Evolutionary conservation across 768 basidiomycete genomes (phyloP), one percentile per base, ranked within the genome.

Genomic region (Russula dissimulans): DNA sequence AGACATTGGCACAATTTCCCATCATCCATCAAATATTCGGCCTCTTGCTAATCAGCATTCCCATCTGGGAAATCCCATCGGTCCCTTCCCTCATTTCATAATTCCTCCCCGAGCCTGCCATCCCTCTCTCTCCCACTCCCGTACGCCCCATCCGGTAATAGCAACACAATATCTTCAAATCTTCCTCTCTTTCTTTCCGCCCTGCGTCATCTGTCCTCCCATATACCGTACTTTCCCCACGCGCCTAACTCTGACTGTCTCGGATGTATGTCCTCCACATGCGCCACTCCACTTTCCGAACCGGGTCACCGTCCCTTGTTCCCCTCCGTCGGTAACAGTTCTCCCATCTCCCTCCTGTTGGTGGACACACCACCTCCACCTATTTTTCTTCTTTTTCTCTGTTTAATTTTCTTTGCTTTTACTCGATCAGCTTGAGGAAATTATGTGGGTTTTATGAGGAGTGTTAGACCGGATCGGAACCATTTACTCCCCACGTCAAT

Each of bases 221-320:
- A 49, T 36, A 36, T 42, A 29, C 38, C 32, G 41, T 14, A 26
- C 34, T 58, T 46, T 41, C 53, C 42, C 32, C 53, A 54, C 59
- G 59, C 59, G 59, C 49, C 26, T 56, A 61, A 38, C 60, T 17
- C 41, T 56, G 6, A 47, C 57, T 54, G 29, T 60, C 52, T 54
- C 52, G 31, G 59, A 36, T 60, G 31, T 26, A 46, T 18, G 44
- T 54, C 46, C 31, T 57, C 47, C 38, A 34, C 42, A 44, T 31
- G 50, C 60, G 60, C 61, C 61, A 60, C 61, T 47, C 18, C 51
- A 43, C 44, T 43, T 57, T 36, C 61, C 56, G 51, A 57, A 54
- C 31, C 49, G 50, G 51, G 45, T 38, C 32, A 42, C n/a, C 17
- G 12, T 44, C 41, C 32, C 17, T 17, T 10, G n/a, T 17, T 4